Conservation (phyloP, 805 yeast genomes). For the Tetrapisispora arboricola region DNA sequence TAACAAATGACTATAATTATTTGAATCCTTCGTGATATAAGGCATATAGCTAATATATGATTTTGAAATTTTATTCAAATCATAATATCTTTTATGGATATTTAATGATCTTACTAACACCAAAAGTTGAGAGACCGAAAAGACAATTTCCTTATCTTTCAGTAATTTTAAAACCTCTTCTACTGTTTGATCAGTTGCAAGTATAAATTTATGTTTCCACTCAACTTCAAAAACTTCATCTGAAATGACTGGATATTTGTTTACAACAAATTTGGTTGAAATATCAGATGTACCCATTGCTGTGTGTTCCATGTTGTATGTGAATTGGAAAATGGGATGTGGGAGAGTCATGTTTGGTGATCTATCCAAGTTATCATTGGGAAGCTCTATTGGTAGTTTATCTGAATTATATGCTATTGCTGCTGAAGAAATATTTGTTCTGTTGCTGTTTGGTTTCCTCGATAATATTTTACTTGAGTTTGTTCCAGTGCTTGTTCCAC, state of each 20-base stretch:
- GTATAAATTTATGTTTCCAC: constrained; percentile 13
- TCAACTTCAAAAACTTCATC: background rate
- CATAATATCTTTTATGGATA: constrained; percentile 4
- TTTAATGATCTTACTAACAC: constrained; percentile 10
- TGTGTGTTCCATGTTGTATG: background rate
- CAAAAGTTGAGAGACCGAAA: constrained; percentile 12
- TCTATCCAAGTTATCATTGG: too few species aligned
- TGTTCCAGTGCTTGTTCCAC: background rate
- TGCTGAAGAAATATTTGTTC: too few species aligned
- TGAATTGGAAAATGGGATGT: background rate
- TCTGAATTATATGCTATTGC: too few species aligned
- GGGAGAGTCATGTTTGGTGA: too few species aligned
- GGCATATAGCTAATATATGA: constrained; percentile 7
- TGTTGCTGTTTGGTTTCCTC: background rate
- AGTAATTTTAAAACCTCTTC: constrained; percentile 7
- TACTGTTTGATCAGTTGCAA: constrained; percentile 9
- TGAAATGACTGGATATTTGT: background rate
- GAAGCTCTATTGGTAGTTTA: too few species aligned
- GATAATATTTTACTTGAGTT: background rate
- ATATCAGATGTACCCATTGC: background rate
- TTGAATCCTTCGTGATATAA: background rate
- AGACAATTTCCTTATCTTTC: constrained; percentile 6
- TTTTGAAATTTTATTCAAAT: constrained; percentile 16
- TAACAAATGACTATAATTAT: constrained; percentile 7
- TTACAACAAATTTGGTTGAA: too few species aligned